These are phyloP conservation scores for Termitomyces sp. DNA, from an alignment of 1,284 basidiomycete genomes.

Conservation along the genomic window DNA sequence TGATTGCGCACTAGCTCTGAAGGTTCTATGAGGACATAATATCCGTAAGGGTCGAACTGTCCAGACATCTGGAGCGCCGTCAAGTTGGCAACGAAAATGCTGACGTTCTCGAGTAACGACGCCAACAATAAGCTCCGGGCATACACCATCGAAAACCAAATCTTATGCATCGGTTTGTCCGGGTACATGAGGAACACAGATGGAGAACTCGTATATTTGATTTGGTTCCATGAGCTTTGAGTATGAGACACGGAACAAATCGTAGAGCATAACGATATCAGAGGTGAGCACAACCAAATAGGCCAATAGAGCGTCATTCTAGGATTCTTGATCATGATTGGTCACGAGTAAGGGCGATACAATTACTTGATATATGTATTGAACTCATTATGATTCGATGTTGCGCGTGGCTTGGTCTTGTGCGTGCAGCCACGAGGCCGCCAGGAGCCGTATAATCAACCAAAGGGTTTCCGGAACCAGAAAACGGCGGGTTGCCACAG, in stretches of 20 bases:
- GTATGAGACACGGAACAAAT: background rate
- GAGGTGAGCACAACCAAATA: background rate
- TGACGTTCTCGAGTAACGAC: background rate
- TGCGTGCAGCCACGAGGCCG: background rate
- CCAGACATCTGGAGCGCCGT: background rate
- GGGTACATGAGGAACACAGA: background rate
- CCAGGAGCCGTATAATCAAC: background rate
- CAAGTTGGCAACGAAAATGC: background rate
- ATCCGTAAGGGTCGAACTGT: background rate
- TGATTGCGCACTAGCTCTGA: background rate
- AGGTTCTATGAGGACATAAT: background rate
- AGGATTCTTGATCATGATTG: no score
- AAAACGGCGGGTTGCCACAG: background rate
- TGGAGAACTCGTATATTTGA: no score
- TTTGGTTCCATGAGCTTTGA: no score
- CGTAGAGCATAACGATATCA: background rate
- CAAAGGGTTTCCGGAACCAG: background rate
- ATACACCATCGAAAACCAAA: background rate
- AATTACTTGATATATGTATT: no score
- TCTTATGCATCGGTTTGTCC: background rate
- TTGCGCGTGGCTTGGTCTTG: no score
- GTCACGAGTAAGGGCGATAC: no score
- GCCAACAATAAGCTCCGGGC: no score
- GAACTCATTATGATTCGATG: no score
- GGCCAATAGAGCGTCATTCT: no score